These are phyloP conservation scores for Aspergillus texensis DNA, from an alignment of 2,329 filamentous ascomycete genomes.

Conservation along the genomic window DNA sequence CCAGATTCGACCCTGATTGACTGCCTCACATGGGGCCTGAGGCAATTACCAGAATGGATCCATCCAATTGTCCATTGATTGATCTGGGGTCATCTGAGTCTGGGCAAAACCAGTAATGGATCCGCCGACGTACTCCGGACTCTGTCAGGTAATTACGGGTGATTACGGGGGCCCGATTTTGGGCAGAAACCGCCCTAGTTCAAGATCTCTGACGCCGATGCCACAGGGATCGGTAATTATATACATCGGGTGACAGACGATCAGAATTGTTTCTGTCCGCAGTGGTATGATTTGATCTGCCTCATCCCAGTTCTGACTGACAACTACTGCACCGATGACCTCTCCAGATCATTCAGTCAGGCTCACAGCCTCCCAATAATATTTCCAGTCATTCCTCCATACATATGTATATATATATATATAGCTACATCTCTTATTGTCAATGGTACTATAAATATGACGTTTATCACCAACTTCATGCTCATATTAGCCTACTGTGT, in stretches of 20 bases:
- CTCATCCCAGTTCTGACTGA: background rate
- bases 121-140: slow-evolving; percentile 3
- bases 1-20: background rate
- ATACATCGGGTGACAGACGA: background rate
- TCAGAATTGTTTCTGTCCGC: background rate
- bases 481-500: no score
- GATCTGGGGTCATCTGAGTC: slow-evolving; percentile 5
- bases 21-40: slow-evolving; percentile 1
- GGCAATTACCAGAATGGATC: background rate
- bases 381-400: no score
- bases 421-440: no score
- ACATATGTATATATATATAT: no score
- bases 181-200: slow-evolving; percentile 2
- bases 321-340: background rate
- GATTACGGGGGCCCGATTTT: background rate
- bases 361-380: no score
- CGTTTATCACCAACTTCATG: no score
- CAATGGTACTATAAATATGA: no score
- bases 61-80: slow-evolving; percentile 1
- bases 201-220: background rate
- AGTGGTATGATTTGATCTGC: slow-evolving; percentile 1
- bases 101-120: background rate
- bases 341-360: background rate
- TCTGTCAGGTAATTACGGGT: background rate
- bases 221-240: background rate